Percentiles rank a stretch among this genome's conserved stretches.
These are phyloP conservation scores for Pyrenula aspistea DNA, from an alignment of 495 filamentous ascomycete species.

Conservation along the genomic window DNA sequence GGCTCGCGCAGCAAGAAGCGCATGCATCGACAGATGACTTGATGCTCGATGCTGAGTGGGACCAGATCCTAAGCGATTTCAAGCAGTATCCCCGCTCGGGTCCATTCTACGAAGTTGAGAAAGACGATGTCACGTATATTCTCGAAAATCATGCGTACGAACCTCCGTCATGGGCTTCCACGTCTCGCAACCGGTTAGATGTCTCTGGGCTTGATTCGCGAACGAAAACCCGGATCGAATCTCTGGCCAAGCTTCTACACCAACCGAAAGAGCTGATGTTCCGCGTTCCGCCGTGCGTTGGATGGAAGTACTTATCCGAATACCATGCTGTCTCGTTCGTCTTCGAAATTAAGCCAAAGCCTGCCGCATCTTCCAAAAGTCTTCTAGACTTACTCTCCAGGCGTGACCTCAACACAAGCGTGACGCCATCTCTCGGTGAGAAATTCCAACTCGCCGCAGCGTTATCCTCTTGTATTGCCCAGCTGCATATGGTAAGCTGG, in stretches of 20 bases:
- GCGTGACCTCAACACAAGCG: constrained; percentile 1
- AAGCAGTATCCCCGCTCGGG: not conserved
- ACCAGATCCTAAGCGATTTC: not conserved
- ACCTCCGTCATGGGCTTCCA: not conserved
- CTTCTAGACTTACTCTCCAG: constrained; percentile 2
- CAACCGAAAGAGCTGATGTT: constrained; percentile 16
- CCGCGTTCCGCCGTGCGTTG: constrained; percentile 14
- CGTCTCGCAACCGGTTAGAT: too few species aligned
- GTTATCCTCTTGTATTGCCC: constrained; percentile 11
- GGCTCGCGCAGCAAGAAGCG: constrained; percentile 7
- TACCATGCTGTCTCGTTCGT: constrained; percentile 10
- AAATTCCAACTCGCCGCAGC: constrained; percentile 13
- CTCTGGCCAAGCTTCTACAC: constrained; percentile 10
- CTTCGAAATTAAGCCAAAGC: constrained; percentile 6
- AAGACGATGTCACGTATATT: not conserved
- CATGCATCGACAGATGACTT: constrained; percentile 2
- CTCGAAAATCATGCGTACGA: not conserved
- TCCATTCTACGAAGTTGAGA: not conserved
- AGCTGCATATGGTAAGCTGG: constrained; percentile 19
- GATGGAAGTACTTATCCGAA: constrained; percentile 11
- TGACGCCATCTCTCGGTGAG: constrained; percentile 9
- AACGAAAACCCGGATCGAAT: constrained; percentile 6
- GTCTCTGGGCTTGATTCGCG: constrained; percentile 1
- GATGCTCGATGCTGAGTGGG: constrained; percentile 5
- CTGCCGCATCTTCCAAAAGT: constrained; percentile 2